Conservation (phyloP, 2,329 filamentous ascomycete species). For the Fusarium protoensiforme region DNA sequence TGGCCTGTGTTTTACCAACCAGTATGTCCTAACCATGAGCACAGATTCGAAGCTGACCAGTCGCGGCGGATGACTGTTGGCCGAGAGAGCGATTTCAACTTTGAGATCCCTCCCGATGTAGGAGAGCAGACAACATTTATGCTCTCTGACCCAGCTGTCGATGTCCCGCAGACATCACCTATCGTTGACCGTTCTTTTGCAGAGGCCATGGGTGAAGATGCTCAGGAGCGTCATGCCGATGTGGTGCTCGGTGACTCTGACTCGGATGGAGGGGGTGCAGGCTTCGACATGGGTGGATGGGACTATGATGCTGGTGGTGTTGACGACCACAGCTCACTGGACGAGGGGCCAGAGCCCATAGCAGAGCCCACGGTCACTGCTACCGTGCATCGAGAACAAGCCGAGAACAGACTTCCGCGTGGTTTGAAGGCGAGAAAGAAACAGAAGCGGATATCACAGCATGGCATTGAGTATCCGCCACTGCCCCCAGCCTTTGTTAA, state of each 20-base stretch:
- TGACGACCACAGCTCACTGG: slow-evolving; percentile 41
- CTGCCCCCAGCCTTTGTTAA: slow-evolving; percentile 81
- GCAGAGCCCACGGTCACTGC: slow-evolving; percentile 17
- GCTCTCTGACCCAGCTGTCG: slow-evolving; percentile 51
- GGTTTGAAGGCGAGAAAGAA: slow-evolving; percentile 43
- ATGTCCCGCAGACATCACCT: slow-evolving; percentile 44
- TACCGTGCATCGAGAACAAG: neutral
- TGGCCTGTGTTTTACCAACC: neutral
- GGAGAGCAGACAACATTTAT: slow-evolving; percentile 64
- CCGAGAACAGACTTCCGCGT: slow-evolving; percentile 25
- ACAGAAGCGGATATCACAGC: slow-evolving; percentile 67
- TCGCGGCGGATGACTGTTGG: slow-evolving; percentile 53
- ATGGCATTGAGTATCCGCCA: slow-evolving; percentile 81
- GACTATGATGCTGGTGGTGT: slow-evolving; percentile 30
- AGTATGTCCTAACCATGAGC: slow-evolving; percentile 8
- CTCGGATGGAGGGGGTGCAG: slow-evolving; percentile 32
- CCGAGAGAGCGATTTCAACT: slow-evolving; percentile 62
- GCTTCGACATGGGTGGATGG: slow-evolving; percentile 27
- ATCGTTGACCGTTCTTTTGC: slow-evolving; percentile 30
- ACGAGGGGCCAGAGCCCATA: slow-evolving; percentile 25
- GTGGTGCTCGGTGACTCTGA: slow-evolving; percentile 26
- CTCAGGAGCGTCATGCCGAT: slow-evolving; percentile 21
- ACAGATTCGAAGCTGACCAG: slow-evolving; percentile 55
- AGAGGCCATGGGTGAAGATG: slow-evolving; percentile 33
- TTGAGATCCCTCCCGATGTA: slow-evolving; percentile 60